Evolutionary conservation across 352 stramenopile species (phyloP).

Genomic region (Phytopythium ostracodes): DNA sequence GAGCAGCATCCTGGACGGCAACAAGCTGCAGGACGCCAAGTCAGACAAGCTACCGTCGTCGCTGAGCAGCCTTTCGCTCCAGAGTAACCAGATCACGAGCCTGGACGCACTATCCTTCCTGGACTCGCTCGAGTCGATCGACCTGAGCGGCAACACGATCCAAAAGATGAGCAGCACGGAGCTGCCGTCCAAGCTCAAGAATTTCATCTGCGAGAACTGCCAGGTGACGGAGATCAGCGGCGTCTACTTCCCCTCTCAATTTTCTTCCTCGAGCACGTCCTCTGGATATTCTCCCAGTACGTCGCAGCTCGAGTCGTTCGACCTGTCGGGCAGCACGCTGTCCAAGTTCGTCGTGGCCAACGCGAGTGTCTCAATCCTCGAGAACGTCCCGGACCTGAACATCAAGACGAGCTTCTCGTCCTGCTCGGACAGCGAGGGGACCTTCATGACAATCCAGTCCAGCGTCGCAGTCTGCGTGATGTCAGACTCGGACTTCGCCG

Average conservation of each 20-base stretch:
- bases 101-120: background rate
- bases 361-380: conserved; percentile 22
- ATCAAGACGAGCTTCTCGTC: conserved; percentile 20
- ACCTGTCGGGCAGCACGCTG: conserved; percentile 26
- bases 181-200: conserved; percentile 26
- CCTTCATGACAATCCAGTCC: conserved; percentile 9
- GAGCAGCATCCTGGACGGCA: conserved; percentile 5
- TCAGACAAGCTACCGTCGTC: background rate
- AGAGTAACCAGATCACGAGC: conserved; percentile 2
- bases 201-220: conserved; percentile 29
- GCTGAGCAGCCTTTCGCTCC: background rate
- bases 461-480: conserved; percentile 31
- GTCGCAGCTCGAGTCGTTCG: conserved; percentile 20
- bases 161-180: conserved; percentile 18
- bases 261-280: background rate
- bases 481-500: conserved; percentile 20
- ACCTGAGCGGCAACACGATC: conserved; percentile 31
- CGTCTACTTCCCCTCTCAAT: conserved; percentile 16
- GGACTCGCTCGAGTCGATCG: conserved; percentile 17
- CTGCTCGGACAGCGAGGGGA: conserved; percentile 23
- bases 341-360: conserved; percentile 27
- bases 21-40: conserved; percentile 1
- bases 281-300: background rate
- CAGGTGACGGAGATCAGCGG: conserved; percentile 21
- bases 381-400: conserved; percentile 21